phyloP scores from a whole-genome alignment of 331 rosid genomes.

The Malus hybrid region DNA sequence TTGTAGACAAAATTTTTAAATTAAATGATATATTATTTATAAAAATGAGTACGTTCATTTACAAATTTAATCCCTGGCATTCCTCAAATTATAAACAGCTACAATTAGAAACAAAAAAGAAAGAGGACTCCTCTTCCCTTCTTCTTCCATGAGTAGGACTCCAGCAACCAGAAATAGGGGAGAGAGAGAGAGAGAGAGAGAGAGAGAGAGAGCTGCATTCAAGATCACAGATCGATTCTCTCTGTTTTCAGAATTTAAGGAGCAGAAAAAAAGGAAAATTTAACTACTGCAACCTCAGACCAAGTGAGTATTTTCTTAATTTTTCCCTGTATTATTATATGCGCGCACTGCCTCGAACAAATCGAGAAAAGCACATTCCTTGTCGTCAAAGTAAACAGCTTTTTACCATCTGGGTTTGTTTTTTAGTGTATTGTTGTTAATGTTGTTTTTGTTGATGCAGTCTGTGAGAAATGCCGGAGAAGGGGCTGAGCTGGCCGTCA shows the following conservation, averaged over 20 bases:
- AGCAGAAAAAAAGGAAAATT: not conserved
- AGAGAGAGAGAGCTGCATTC: not conserved
- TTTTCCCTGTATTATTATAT: not conserved
- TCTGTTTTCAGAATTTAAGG: not conserved
- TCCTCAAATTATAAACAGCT: no score
- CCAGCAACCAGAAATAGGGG: not conserved
- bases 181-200: not conserved
- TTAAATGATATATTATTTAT: no score
- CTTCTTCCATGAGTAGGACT: not conserved
- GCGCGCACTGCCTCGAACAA: not conserved
- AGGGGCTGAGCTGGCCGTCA: constrained; percentile 30
- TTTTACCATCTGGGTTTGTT: not conserved
- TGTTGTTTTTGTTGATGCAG: not conserved
- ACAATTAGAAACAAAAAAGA: not conserved
- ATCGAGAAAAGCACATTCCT: constrained; percentile 6
- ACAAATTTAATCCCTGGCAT: no score
- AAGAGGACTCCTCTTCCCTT: not conserved
- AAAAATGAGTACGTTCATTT: rapidly evolving
- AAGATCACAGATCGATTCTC: not conserved
- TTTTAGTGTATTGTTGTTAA: not conserved
- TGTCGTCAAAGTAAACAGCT: constrained; percentile 6
- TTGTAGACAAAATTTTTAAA: rapidly evolving
- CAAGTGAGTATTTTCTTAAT: not conserved
- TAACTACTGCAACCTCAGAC: not conserved
- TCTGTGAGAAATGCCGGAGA: constrained; percentile 51